phyloP scores from a whole-genome alignment of 148 eudicot genomes.

The Chenopodium suecicum region DNA sequence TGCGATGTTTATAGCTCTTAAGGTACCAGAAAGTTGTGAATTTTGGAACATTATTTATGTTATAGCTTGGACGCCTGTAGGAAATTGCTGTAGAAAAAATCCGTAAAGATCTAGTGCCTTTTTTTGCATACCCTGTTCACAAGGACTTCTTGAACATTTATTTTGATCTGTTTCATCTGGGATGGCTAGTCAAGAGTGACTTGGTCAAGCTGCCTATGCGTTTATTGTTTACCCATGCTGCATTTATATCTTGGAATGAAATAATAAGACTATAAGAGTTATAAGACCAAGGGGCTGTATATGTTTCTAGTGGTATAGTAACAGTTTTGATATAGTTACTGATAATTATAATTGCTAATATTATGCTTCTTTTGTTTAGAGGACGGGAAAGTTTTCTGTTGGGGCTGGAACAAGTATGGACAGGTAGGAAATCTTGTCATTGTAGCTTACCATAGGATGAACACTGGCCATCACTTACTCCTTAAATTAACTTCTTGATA shows the following conservation, averaged over 20 bases:
- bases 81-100: neutral
- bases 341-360: neutral
- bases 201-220: neutral
- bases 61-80: neutral
- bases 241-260: neutral
- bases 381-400: slow-evolving; percentile 75
- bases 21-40: neutral
- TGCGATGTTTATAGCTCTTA: neutral
- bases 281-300: neutral
- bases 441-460: neutral
- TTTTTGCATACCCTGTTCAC: neutral
- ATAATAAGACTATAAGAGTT: no score
- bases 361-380: slow-evolving; percentile 40
- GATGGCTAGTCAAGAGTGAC: no score
- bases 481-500: neutral
- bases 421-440: slow-evolving; percentile 51
- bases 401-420: slow-evolving; percentile 99
- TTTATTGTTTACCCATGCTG: neutral
- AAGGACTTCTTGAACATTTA: no score
- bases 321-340: neutral
- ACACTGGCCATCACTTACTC: neutral
- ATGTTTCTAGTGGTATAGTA: neutral
- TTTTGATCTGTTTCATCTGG: no score
- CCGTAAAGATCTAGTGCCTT: neutral
- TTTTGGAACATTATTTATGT: neutral